phyloP scores from a whole-genome alignment of 169 alveolate species.

The Hammondia hammondi region DNA sequence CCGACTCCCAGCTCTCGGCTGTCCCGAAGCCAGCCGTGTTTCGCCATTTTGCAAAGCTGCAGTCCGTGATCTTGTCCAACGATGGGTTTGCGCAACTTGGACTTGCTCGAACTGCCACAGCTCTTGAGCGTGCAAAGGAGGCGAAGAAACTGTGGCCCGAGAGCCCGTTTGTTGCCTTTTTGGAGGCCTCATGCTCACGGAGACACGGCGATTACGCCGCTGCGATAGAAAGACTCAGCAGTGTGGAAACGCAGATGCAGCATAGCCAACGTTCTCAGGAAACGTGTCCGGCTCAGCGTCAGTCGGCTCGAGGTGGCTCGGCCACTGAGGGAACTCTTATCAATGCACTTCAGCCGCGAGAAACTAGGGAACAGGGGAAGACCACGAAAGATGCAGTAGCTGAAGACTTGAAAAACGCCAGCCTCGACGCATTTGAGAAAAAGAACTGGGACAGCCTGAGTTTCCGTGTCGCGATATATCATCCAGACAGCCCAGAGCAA shows the following conservation, averaged over 20 bases:
- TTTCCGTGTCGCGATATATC: no score
- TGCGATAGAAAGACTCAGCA: neutral
- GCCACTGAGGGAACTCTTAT: no score
- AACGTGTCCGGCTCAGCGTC: no score
- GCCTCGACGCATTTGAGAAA: no score
- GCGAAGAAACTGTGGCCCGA: constrained; percentile 12
- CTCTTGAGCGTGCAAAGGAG: neutral
- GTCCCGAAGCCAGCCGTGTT: neutral
- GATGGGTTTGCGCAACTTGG: neutral
- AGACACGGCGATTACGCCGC: neutral
- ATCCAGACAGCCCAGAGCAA: no score
- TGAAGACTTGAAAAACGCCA: no score
- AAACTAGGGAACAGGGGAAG: no score
- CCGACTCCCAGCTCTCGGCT: no score
- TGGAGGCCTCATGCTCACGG: neutral
- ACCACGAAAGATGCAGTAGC: no score
- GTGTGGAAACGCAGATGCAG: neutral
- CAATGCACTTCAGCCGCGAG: no score
- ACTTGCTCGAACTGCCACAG: neutral
- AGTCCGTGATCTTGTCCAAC: neutral
- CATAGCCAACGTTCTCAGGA: neutral
- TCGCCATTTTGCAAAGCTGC: neutral
- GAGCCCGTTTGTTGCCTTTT: constrained; percentile 28
- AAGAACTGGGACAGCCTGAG: no score
- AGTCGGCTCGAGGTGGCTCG: no score